A percentile compares a stretch with the other conserved stretches of the same genome.
Conservation (phyloP, 768 basidiomycete genomes). For the Chalciporus pseudorubinellus region DNA sequence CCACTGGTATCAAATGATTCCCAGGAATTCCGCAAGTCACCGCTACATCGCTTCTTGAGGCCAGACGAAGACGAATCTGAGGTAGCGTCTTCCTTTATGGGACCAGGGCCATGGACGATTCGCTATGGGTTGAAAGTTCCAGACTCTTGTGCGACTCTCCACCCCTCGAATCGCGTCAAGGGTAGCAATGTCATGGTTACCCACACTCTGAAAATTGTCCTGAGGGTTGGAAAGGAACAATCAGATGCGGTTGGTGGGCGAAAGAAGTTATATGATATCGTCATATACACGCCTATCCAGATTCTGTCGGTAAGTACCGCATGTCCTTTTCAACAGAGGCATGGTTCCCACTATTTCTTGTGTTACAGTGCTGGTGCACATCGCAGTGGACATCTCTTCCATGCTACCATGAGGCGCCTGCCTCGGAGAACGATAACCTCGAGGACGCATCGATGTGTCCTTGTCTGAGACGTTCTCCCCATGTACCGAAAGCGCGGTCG, state of each 20-base stretch:
- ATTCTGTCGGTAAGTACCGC: slow-evolving; percentile 72
- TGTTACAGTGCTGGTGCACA: slow-evolving; percentile 71
- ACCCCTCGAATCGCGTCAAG: slow-evolving; percentile 65
- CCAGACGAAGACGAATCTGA: slow-evolving; percentile 55
- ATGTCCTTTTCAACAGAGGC: background rate
- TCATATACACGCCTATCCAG: slow-evolving; percentile 80
- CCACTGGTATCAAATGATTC: slow-evolving; percentile 74
- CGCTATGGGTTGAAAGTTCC: slow-evolving; percentile 70
- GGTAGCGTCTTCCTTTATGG: slow-evolving; percentile 59
- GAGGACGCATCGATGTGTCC: slow-evolving; percentile 38
- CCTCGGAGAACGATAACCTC: slow-evolving; percentile 1
- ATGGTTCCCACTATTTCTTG: background rate
- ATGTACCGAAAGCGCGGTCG: slow-evolving; percentile 12
- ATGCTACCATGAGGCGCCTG: slow-evolving; percentile 51
- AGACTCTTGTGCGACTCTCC: slow-evolving; percentile 54
- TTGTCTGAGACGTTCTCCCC: slow-evolving; percentile 33
- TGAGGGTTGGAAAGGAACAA: slow-evolving; percentile 82
- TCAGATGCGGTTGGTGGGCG: slow-evolving; percentile 65
- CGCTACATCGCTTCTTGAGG: slow-evolving; percentile 52
- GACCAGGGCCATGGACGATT: slow-evolving; percentile 86
- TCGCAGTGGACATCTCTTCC: slow-evolving; percentile 79
- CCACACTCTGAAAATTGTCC: slow-evolving; percentile 77
- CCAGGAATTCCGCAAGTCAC: slow-evolving; percentile 62
- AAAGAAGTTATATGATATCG: slow-evolving; percentile 83
- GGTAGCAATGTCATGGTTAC: slow-evolving; percentile 66